Evolutionary conservation across 169 alveolate species (phyloP).

Genomic region (Plasmodium cynomolgi): DNA sequence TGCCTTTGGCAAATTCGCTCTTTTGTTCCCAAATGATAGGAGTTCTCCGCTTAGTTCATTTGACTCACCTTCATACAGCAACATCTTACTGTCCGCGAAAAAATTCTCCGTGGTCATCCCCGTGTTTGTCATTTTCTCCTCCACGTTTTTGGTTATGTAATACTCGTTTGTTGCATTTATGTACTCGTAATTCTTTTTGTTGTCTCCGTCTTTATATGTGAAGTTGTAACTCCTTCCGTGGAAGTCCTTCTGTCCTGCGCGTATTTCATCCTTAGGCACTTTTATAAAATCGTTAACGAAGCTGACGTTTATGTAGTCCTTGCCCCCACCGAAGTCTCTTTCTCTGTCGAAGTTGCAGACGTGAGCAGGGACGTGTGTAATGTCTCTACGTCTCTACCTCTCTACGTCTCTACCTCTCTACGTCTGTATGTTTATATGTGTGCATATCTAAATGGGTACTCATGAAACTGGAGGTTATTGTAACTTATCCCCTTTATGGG

Average conservation of each 20-base stretch:
- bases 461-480: not conserved
- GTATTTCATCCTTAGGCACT: slow-evolving; percentile 37
- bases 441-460: not conserved
- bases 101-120: slow-evolving; percentile 47
- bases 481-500: not conserved
- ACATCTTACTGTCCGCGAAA: slow-evolving; percentile 12
- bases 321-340: slow-evolving; percentile 4
- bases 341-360: slow-evolving; percentile 9
- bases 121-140: slow-evolving; percentile 56
- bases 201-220: slow-evolving; percentile 9
- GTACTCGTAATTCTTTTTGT: slow-evolving; percentile 14
- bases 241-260: not conserved
- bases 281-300: slow-evolving; percentile 47
- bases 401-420: not conserved
- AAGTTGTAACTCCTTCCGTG: slow-evolving; percentile 18
- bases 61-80: slow-evolving; percentile 42
- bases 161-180: slow-evolving; percentile 63
- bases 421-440: not conserved
- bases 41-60: not conserved
- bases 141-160: slow-evolving; percentile 45
- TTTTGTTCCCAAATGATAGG: not conserved
- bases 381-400: not conserved
- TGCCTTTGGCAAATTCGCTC: not conserved
- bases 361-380: not conserved
- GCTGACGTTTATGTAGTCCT: slow-evolving; percentile 33